Evolutionary conservation across 2,329 filamentous ascomycete species (phyloP).

Genomic region (Colletotrichum coccodes): DNA sequence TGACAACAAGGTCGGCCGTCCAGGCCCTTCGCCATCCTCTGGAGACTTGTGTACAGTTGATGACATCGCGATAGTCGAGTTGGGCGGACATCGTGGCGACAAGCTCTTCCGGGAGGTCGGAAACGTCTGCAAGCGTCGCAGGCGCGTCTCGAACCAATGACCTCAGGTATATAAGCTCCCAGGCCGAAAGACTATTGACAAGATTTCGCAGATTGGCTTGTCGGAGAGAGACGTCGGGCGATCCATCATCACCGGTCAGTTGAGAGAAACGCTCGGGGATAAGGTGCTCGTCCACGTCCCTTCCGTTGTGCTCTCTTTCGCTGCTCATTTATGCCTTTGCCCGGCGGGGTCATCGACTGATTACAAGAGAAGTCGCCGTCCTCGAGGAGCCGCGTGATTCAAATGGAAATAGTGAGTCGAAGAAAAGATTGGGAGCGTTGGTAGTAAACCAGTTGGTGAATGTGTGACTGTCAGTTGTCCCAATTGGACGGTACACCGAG

Average conservation of each 20-base stretch:
- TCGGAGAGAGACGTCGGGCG: not conserved
- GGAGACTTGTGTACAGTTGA: slow-evolving; percentile 18
- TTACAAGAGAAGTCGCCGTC: too few species aligned
- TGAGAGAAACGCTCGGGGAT: not conserved
- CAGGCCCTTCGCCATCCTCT: slow-evolving; percentile 15
- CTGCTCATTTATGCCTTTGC: too few species aligned
- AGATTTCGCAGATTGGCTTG: slow-evolving; percentile 18
- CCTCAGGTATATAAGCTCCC: slow-evolving; percentile 23
- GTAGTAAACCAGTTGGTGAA: too few species aligned
- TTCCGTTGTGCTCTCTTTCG: not conserved
- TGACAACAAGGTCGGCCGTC: not conserved
- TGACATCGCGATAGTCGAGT: not conserved
- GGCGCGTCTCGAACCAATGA: not conserved
- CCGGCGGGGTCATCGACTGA: not conserved
- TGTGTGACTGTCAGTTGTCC: not conserved
- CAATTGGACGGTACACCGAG: not conserved
- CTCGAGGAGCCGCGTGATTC: too few species aligned
- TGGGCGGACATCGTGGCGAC: slow-evolving; percentile 1
- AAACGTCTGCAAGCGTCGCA: not conserved
- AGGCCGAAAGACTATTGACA: slow-evolving; percentile 12
- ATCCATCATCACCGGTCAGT: not conserved
- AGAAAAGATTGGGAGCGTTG: not conserved
- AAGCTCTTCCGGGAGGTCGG: slow-evolving; percentile 20
- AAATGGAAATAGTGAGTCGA: too few species aligned
- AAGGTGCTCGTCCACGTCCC: not conserved